Evolutionary conservation across 768 basidiomycete species (phyloP).

Genomic region (Cyathus striatus): DNA sequence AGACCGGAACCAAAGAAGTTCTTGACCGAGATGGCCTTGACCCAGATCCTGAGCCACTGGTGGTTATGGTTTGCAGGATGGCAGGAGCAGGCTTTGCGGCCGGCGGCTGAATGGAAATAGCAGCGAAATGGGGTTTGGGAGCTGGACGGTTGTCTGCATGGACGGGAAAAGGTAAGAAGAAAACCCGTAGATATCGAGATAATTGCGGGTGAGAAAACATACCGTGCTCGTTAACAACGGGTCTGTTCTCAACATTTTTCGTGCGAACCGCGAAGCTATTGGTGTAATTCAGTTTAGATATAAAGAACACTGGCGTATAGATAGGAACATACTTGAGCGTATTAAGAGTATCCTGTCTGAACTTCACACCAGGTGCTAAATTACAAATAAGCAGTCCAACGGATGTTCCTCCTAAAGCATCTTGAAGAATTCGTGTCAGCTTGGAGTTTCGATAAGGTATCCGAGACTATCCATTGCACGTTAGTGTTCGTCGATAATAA

Average conservation of each 20-base stretch:
- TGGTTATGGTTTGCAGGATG: slow-evolving; percentile 36
- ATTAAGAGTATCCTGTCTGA: slow-evolving; percentile 83
- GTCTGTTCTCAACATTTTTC: slow-evolving; percentile 83
- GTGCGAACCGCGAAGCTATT: slow-evolving; percentile 80
- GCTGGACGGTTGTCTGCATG: slow-evolving; percentile 51
- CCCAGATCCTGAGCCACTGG: slow-evolving; percentile 22
- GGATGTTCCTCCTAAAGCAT: slow-evolving; percentile 79
- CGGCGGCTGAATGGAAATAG: slow-evolving; percentile 39
- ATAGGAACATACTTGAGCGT: slow-evolving; percentile 69
- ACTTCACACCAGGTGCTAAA: slow-evolving; percentile 76
- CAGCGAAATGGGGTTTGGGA: slow-evolving; percentile 63
- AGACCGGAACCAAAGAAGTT: slow-evolving; percentile 30
- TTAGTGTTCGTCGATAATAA: no score
- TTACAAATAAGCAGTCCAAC: slow-evolving; percentile 84
- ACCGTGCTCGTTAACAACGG: slow-evolving; percentile 76
- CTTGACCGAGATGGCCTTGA: slow-evolving; percentile 18
- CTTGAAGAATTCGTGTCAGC: slow-evolving; percentile 84
- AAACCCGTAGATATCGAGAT: not conserved
- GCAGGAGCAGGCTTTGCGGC: slow-evolving; percentile 41
- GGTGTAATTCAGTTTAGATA: no score
- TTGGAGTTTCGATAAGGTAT: slow-evolving; percentile 91
- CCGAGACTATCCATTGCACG: slow-evolving; percentile 41
- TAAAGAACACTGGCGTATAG: slow-evolving; percentile 3
- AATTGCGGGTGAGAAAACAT: slow-evolving; percentile 10
- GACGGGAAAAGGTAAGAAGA: not conserved